Percentiles rank a stretch among this genome's conserved stretches.
These are phyloP conservation scores for Epichloe typhina DNA, from an alignment of 2,329 filamentous ascomycete genomes.

Conservation along the genomic window DNA sequence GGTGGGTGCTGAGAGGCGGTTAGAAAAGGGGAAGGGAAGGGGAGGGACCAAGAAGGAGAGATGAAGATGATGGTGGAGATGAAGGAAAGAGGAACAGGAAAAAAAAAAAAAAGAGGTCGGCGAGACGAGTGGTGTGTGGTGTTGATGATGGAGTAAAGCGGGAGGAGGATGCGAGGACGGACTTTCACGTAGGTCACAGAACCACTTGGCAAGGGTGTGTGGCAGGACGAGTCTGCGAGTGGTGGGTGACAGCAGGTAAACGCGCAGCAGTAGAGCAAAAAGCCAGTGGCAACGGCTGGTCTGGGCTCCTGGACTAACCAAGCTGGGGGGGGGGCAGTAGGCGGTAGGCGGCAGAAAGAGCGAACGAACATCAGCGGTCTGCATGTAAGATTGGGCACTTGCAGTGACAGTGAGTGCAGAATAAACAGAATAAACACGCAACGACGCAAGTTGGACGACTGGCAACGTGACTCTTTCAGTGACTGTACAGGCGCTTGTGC, in stretches of 20 bases:
- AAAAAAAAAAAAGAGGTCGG: constrained; percentile 9
- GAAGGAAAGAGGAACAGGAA: constrained; percentile 14
- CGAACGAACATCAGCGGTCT: neutral
- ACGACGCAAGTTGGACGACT: too few species aligned
- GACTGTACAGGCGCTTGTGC: too few species aligned
- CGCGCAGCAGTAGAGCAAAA: neutral
- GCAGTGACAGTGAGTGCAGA: too few species aligned
- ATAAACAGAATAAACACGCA: too few species aligned
- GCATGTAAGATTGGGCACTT: neutral
- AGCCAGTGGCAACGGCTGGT: constrained; percentile 8
- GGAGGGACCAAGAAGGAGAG: constrained; percentile 13
- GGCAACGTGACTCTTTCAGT: neutral
- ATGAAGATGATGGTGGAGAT: constrained; percentile 14
- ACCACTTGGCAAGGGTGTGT: neutral
- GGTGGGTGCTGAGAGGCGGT: constrained; percentile 13
- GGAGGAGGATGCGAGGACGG: constrained; percentile 7
- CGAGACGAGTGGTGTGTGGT: constrained; percentile 4
- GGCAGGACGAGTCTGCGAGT: neutral
- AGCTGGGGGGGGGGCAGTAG: neutral
- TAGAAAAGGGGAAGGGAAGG: constrained; percentile 13
- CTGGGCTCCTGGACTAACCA: constrained; percentile 5
- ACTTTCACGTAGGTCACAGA: constrained; percentile 4
- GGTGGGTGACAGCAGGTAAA: neutral
- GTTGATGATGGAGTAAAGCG: constrained; percentile 8
- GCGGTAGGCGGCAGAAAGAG: neutral